Conservation (phyloP, 2,329 filamentous ascomycete species). For the Diaporthe sp. region DNA sequence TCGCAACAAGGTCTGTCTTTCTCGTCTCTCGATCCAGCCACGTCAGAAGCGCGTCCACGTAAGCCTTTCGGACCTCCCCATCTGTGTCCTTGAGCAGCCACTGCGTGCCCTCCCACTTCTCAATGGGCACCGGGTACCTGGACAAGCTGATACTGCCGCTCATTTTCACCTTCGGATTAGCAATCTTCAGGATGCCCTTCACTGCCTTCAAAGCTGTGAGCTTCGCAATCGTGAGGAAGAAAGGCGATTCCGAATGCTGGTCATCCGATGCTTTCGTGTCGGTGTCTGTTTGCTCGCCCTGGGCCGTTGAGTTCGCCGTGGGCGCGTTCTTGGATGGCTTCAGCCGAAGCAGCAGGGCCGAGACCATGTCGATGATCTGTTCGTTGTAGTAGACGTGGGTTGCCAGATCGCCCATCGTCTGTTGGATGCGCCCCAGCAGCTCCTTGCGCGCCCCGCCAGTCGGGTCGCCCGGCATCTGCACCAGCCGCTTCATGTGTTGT, state of each 20-base stretch:
- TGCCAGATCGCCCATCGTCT: constrained; percentile 90
- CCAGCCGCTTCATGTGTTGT: constrained; percentile 83
- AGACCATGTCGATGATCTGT: constrained; percentile 95
- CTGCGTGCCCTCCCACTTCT: constrained; percentile 96
- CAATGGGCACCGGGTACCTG: constrained; percentile 81
- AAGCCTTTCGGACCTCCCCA: constrained; percentile 84
- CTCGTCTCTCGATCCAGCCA: constrained; percentile 90
- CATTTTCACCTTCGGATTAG: constrained; percentile 76
- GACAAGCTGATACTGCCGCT: constrained; percentile 74
- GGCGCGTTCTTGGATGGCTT: constrained; percentile 72
- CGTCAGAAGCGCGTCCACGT: constrained; percentile 84
- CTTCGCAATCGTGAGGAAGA: constrained; percentile 68
- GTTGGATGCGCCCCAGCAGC: constrained; percentile 79
- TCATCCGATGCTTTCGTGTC: constrained; percentile 55
- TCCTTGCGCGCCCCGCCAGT: constrained; percentile 63
- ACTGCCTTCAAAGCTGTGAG: constrained; percentile 81
- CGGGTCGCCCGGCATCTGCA: constrained; percentile 71
- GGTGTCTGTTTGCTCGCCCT: constrained; percentile 64
- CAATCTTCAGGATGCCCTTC: constrained; percentile 85
- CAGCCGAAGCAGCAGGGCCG: constrained; percentile 81
- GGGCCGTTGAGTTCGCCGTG: constrained; percentile 57
- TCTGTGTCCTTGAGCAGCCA: constrained; percentile 89
- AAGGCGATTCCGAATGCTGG: constrained; percentile 64
- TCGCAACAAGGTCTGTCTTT: constrained; percentile 66
- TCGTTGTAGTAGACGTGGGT: constrained; percentile 98